These are phyloP conservation scores for Aureobasidium mangrovei DNA, from an alignment of 2,329 filamentous ascomycete genomes.

Conservation along the genomic window DNA sequence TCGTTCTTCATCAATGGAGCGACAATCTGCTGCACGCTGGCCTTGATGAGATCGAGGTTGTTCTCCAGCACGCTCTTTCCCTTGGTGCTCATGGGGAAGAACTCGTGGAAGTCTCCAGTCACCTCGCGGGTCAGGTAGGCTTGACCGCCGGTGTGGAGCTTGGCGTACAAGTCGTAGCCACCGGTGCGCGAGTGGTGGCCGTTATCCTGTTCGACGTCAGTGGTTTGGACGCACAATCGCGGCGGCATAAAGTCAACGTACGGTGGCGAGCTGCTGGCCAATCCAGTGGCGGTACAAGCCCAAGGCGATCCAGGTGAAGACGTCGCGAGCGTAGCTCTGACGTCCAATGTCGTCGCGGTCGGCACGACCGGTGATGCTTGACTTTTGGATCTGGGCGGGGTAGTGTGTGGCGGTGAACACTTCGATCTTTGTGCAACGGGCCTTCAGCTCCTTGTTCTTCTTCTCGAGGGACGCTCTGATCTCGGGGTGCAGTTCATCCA, in stretches of 20 bases:
- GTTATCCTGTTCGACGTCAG: neutral
- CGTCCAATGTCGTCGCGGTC: constrained; percentile 30
- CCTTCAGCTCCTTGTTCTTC: constrained; percentile 23
- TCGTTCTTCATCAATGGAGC: constrained; percentile 31
- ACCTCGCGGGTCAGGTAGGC: constrained; percentile 35
- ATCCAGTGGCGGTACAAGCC: constrained; percentile 42
- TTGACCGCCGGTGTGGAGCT: constrained; percentile 32
- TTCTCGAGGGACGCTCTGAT: neutral
- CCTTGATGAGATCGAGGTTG: constrained; percentile 35
- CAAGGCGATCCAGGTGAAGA: constrained; percentile 43
- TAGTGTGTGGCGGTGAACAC: constrained; percentile 30
- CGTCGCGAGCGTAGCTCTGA: constrained; percentile 39
- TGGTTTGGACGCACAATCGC: too few relatives aligned
- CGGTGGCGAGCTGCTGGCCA: constrained; percentile 30
- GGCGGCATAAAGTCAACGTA: neutral
- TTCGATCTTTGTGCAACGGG: constrained; percentile 22
- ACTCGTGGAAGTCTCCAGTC: constrained; percentile 31
- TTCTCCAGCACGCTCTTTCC: constrained; percentile 35
- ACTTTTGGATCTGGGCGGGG: constrained; percentile 22
- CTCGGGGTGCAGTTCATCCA: constrained; percentile 19
- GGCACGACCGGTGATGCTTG: constrained; percentile 21
- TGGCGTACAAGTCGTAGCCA: constrained; percentile 38
- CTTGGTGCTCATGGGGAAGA: constrained; percentile 37
- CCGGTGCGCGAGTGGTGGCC: constrained; percentile 18
- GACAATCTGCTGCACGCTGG: constrained; percentile 34